These are phyloP conservation scores for Ascomycota sp. DNA, from an alignment of 2,329 filamentous ascomycete genomes.

Conservation along the genomic window DNA sequence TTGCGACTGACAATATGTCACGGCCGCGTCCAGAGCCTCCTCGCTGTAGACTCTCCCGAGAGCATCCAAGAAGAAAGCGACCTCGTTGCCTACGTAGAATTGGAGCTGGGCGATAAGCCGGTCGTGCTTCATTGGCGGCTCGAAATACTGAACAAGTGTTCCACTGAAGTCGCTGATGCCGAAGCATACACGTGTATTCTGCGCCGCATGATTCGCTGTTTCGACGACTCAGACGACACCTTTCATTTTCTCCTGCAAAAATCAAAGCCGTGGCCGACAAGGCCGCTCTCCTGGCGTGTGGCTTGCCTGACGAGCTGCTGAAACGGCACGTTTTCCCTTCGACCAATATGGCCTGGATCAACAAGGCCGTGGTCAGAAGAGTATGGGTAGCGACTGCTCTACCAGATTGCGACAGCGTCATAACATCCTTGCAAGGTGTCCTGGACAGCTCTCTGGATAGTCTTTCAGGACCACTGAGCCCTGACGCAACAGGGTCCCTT, in stretches of 20 bases:
- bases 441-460: constrained; percentile 19
- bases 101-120: constrained; percentile 41
- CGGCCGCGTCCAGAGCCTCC: constrained; percentile 31
- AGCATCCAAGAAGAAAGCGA: constrained; percentile 29
- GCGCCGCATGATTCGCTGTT: constrained; percentile 35
- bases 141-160: constrained; percentile 35
- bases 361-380: constrained; percentile 46
- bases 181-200: constrained; percentile 32
- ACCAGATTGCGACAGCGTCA: constrained; percentile 9
- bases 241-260: constrained; percentile 49
- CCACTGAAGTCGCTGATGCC: constrained; percentile 25
- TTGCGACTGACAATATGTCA: constrained; percentile 48
- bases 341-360: constrained; percentile 37
- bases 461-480: constrained; percentile 26
- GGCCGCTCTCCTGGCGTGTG: constrained; percentile 24
- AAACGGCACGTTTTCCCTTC: constrained; percentile 29
- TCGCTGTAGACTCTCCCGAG: constrained; percentile 24
- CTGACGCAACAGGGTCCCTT: constrained; percentile 42
- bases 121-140: constrained; percentile 48
- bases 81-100: constrained; percentile 39
- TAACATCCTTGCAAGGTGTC: constrained; percentile 7
- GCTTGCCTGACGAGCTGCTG: constrained; percentile 44
- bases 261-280: constrained; percentile 41
- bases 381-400: constrained; percentile 41
- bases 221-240: constrained; percentile 39